Evolutionary conservation across 164 flowering plant species (phyloP).

Genomic region (Annona cherimola): DNA sequence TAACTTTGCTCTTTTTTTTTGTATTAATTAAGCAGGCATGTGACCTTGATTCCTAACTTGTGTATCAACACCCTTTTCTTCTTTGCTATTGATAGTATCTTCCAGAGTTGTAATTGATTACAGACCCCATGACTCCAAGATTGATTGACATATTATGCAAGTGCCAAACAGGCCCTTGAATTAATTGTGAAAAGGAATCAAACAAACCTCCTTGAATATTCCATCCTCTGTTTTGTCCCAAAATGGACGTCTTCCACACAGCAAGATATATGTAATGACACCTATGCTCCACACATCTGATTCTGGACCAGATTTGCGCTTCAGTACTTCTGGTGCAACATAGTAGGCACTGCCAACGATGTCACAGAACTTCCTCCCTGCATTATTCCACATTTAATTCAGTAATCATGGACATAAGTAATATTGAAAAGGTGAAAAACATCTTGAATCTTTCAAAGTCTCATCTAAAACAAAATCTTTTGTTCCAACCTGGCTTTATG

Average conservation of each 20-base stretch:
- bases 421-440: not conserved
- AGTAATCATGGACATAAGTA: constrained; percentile 1
- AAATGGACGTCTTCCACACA: constrained; percentile 95
- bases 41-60: too few species aligned
- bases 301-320: constrained; percentile 94
- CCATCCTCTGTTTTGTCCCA: constrained; percentile 99
- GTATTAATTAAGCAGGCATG: too few species aligned
- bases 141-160: not conserved
- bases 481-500: constrained; percentile 79
- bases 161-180: not conserved
- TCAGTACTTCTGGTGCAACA: constrained; percentile 97
- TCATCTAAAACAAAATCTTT: not conserved
- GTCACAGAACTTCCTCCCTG: constrained; percentile 82
- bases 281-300: constrained; percentile 99
- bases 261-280: constrained; percentile 96
- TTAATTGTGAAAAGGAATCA: not conserved
- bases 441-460: not conserved
- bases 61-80: too few species aligned
- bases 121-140: too few species aligned
- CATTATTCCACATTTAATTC: constrained; percentile 10
- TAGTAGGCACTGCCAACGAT: constrained; percentile 99
- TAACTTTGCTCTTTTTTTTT: too few species aligned
- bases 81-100: too few species aligned
- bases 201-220: constrained; percentile 84
- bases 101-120: too few species aligned